Base-by-base conservation (phyloP, 768 basidiomycete species). In the Clitopilus passeckerianus region DNA sequence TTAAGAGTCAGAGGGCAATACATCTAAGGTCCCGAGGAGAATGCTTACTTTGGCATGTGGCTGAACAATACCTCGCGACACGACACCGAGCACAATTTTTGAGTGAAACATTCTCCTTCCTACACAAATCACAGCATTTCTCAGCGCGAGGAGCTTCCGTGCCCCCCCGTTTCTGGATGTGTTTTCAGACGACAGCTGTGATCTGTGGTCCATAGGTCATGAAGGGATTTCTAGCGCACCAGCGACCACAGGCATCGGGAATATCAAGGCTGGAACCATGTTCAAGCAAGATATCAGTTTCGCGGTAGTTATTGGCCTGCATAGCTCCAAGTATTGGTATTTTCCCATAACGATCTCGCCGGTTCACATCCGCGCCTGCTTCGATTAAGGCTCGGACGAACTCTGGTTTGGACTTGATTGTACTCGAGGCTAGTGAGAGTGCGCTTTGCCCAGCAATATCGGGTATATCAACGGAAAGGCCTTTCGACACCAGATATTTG, bases 361-460 rank as follows among this genome's bases (percentile, higher is more conserved):
- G 70, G 62, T 86, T 77, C 8, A 78, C 75, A 59, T 84, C 72
- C 2, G 82, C 84, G 2, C 80, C 81, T 14, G 70, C 67, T 58
- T 73, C 67, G n/a, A 85, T 59, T 22, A 86, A 68, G 12, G 70
- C 60, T 15, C 74, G 74, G 0, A 71, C 67, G 20, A 82, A 65
- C 10, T 73, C 69, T 8, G 67, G 50, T 23, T 71, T 63, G 0
- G 70, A 66, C 1, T 50, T 18, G 0, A 65, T 63, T 0, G 70
- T 68, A 6, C 73, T 74, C 7, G 75, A 74, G 0, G 73, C 70
- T 63, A 83, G 82, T 52, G 80, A 75, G 4, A 85, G 73, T 1
- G 85, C 78, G 1, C 80, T 84, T 67, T 72, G 71, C 3, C 81
- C 81, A 10, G 68, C 72, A 46, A 85, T 76, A 58, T 84, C 84